Evolutionary conservation across 257 asterid species (phyloP).

Genomic region (Leonotis leonurus): DNA sequence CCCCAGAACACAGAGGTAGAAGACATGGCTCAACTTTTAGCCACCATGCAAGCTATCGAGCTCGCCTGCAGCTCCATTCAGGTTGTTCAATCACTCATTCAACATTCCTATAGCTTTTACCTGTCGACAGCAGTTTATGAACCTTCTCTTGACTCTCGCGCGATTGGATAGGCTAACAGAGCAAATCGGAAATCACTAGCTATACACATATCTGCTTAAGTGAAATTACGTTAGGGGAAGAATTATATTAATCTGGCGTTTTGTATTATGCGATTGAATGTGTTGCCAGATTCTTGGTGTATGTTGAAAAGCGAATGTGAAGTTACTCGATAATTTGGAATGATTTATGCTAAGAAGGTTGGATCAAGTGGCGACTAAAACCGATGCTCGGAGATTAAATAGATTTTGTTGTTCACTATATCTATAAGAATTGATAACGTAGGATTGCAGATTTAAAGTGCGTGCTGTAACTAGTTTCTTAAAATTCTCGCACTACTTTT

Average conservation of each 20-base stretch:
- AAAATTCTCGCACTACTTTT: too few relatives aligned
- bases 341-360: neutral
- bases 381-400: neutral
- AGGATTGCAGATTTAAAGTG: neutral
- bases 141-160: neutral
- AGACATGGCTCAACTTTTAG: slow-evolving; percentile 70
- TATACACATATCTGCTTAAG: neutral
- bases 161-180: neutral
- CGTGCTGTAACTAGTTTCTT: neutral
- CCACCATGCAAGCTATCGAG: slow-evolving; percentile 80
- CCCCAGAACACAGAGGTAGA: slow-evolving; percentile 31
- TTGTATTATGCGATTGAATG: neutral
- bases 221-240: neutral
- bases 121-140: neutral
- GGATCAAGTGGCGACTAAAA: slow-evolving; percentile 7
- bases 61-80: slow-evolving; percentile 79
- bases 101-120: slow-evolving; percentile 16
- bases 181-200: neutral
- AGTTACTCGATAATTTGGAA: neutral
- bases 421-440: neutral
- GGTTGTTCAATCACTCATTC: slow-evolving; percentile 31
- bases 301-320: neutral
- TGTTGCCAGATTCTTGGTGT: neutral
- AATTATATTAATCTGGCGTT: neutral
- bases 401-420: neutral